These are phyloP conservation scores for Platismatia glauca DNA, from an alignment of 495 filamentous ascomycete genomes.

Conservation along the genomic window DNA sequence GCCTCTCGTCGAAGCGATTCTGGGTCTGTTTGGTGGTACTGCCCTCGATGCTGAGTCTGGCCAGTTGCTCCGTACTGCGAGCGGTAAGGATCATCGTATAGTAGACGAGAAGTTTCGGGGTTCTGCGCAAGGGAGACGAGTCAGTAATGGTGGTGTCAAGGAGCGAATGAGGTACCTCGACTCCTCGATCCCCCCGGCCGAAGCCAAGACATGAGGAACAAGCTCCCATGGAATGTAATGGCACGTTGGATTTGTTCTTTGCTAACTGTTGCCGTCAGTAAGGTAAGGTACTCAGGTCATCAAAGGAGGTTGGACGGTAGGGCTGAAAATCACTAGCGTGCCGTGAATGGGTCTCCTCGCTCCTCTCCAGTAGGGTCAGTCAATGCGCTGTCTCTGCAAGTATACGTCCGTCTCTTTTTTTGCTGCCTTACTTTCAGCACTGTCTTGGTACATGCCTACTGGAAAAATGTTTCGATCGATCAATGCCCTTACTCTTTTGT, in stretches of 20 bases:
- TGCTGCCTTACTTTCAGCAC: neutral
- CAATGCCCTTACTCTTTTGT: slow-evolving; percentile 4
- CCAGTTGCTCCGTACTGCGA: slow-evolving; percentile 41
- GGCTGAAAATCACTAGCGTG: neutral
- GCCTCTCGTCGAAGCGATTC: slow-evolving; percentile 42
- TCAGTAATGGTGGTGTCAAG: slow-evolving; percentile 11
- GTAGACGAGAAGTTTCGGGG: slow-evolving; percentile 43
- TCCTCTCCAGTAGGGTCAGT: no score
- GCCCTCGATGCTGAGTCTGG: slow-evolving; percentile 33
- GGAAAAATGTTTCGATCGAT: neutral
- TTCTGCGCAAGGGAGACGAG: slow-evolving; percentile 24
- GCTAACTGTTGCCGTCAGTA: no score
- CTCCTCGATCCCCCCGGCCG: slow-evolving; percentile 33
- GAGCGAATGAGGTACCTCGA: slow-evolving; percentile 32
- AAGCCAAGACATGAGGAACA: slow-evolving; percentile 45
- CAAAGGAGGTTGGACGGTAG: neutral
- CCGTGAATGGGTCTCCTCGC: no score
- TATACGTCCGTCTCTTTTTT: neutral
- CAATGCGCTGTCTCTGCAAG: neutral
- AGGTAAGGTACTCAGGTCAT: neutral
- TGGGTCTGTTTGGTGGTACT: slow-evolving; percentile 37
- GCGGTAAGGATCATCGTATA: slow-evolving; percentile 46
- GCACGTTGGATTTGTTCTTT: neutral
- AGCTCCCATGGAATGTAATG: slow-evolving; percentile 36
- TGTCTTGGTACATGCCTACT: neutral